Evolutionary conservation across 371 early-diverging fungal species (phyloP).

Genomic region (Syncephalastrum sp.): DNA sequence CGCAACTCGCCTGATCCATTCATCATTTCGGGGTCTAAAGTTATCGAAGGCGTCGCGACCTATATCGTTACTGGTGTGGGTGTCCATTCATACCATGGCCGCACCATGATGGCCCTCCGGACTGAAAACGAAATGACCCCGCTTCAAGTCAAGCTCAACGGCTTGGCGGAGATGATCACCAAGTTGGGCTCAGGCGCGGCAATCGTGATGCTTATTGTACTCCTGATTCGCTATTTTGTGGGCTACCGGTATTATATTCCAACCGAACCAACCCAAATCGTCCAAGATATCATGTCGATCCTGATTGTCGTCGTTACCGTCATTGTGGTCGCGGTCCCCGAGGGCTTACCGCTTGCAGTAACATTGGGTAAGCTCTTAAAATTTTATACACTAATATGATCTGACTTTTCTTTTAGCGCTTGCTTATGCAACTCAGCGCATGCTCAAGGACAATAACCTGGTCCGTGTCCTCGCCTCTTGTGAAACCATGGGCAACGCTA

Average conservation of each 20-base stretch:
- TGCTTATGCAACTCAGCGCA: slow-evolving; percentile 74
- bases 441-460: slow-evolving; percentile 89
- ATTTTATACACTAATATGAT: slow-evolving; percentile 7
- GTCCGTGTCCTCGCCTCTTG: slow-evolving; percentile 90
- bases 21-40: slow-evolving; percentile 72
- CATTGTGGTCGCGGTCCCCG: slow-evolving; percentile 82
- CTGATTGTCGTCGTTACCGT: slow-evolving; percentile 69
- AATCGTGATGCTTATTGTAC: slow-evolving; percentile 62
- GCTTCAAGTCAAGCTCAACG: slow-evolving; percentile 67
- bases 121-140: slow-evolving; percentile 65
- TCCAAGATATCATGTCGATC: slow-evolving; percentile 55
- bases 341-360: slow-evolving; percentile 80
- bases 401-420: slow-evolving; percentile 52
- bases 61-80: slow-evolving; percentile 74
- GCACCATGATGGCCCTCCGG: slow-evolving; percentile 72
- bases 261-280: slow-evolving; percentile 28
- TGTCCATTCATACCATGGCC: slow-evolving; percentile 71
- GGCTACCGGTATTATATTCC: slow-evolving; percentile 18
- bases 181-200: slow-evolving; percentile 69
- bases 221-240: slow-evolving; percentile 65
- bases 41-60: slow-evolving; percentile 75
- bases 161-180: slow-evolving; percentile 69
- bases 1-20: slow-evolving; percentile 56
- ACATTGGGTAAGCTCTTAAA: slow-evolving; percentile 47
- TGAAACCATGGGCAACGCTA: slow-evolving; percentile 94